These are phyloP conservation scores for Crithidia fasciculata DNA, from an alignment of 208 protist species.

Conservation along the genomic window DNA sequence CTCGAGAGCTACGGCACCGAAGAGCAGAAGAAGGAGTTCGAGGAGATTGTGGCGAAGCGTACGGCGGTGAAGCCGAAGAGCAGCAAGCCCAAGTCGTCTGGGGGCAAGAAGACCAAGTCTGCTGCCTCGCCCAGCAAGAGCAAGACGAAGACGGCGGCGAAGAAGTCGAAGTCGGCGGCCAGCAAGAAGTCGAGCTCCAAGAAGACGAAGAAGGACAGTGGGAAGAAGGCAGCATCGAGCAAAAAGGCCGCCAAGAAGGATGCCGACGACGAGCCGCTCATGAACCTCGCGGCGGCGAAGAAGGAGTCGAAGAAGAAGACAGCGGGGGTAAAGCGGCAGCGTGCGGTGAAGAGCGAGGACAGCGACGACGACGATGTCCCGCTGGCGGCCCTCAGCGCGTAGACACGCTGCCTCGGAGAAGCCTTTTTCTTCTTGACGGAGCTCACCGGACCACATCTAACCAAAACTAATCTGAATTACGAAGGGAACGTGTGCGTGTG, in stretches of 20 bases:
- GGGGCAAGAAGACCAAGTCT: conserved; percentile 39
- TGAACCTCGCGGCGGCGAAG: conserved; percentile 22
- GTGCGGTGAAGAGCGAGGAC: conserved; percentile 41
- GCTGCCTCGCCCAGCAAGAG: conserved; percentile 43
- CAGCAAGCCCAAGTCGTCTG: conserved; percentile 39
- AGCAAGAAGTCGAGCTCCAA: conserved; percentile 32
- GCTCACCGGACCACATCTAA: no score
- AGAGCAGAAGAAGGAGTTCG: conserved; percentile 89
- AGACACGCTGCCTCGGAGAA: background rate
- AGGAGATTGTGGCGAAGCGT: conserved; percentile 79
- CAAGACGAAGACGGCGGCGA: conserved; percentile 32
- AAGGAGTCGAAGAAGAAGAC: conserved; percentile 36
- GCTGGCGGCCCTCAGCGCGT: conserved; percentile 45
- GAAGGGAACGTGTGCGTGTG: no score
- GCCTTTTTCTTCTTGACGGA: background rate
- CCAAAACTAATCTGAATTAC: no score
- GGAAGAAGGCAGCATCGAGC: conserved; percentile 39
- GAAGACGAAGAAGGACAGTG: conserved; percentile 28
- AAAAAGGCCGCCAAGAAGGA: conserved; percentile 51
- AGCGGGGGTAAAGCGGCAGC: conserved; percentile 35
- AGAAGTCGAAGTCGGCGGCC: conserved; percentile 47
- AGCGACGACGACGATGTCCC: conserved; percentile 78
- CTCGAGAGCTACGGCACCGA: conserved; percentile 89
- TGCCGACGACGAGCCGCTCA: conserved; percentile 31
- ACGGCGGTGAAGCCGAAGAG: conserved; percentile 32